Conservation (phyloP, 306 rosid species). For the Gillenia trifoliata region DNA sequence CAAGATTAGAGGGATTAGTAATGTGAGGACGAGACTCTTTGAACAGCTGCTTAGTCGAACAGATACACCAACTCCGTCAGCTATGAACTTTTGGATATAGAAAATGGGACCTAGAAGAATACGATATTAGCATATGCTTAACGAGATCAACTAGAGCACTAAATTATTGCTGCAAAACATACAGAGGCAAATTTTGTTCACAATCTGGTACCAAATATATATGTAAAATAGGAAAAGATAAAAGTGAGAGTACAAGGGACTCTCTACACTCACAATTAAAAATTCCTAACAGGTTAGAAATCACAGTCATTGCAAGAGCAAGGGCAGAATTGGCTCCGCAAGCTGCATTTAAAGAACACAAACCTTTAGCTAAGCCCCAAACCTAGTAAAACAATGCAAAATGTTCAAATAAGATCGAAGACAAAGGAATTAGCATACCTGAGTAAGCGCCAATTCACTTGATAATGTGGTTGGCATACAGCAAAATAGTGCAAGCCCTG, state of each 20-base stretch:
- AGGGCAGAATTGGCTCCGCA: slow-evolving; percentile 94
- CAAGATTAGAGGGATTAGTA: slow-evolving; percentile 70
- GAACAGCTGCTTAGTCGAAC: slow-evolving; percentile 71
- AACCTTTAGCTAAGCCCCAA: slow-evolving; percentile 23
- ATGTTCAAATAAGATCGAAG: slow-evolving; percentile 1
- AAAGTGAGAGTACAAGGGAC: slow-evolving; percentile 8
- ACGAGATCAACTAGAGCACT: background rate
- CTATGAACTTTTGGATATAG: slow-evolving; percentile 75
- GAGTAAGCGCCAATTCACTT: slow-evolving; percentile 95
- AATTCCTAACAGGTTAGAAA: slow-evolving; percentile 85
- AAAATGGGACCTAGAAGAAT: slow-evolving; percentile 67
- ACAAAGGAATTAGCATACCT: slow-evolving; percentile 33
- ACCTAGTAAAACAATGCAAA: background rate
- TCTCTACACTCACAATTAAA: slow-evolving; percentile 63
- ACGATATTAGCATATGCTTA: slow-evolving; percentile 25
- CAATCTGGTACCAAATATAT: background rate
- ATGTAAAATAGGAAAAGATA: slow-evolving; percentile 15
- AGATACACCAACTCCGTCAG: slow-evolving; percentile 78
- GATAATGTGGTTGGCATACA: slow-evolving; percentile 99
- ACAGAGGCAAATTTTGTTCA: background rate
- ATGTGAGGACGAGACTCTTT: slow-evolving; percentile 63
- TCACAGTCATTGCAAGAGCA: slow-evolving; percentile 90
- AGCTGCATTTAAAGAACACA: slow-evolving; percentile 54
- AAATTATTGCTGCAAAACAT: background rate
- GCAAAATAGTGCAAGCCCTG: slow-evolving; percentile 86